A percentile compares a stretch with the other conserved stretches of the same genome.
Conservation (phyloP, 495 filamentous ascomycete genomes). For the Pyrenopolyporus hunteri region DNA sequence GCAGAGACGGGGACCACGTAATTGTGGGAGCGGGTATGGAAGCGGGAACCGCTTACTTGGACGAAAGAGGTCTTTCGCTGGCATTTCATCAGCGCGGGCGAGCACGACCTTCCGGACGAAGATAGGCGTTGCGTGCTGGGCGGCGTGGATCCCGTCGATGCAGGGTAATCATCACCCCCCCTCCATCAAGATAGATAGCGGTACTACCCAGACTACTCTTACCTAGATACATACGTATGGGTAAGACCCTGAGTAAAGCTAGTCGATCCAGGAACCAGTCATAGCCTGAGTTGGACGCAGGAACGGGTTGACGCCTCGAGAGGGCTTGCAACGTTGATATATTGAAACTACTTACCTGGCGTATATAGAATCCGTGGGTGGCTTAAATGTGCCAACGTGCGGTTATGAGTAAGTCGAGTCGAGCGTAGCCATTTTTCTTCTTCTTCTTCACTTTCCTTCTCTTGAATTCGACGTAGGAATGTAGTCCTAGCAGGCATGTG, state of each 20-base stretch:
- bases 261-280: too few relatives aligned
- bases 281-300: too few relatives aligned
- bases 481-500: background rate
- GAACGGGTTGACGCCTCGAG: too few relatives aligned
- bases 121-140: background rate
- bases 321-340: too few relatives aligned
- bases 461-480: background rate
- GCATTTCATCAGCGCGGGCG: constrained; percentile 12
- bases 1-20: constrained; percentile 16
- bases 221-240: background rate
- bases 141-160: constrained; percentile 7
- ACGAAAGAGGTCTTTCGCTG: constrained; percentile 17
- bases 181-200: too few relatives aligned
- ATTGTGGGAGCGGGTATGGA: constrained; percentile 16
- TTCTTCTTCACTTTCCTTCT: too few relatives aligned
- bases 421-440: too few relatives aligned
- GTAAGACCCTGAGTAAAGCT: background rate
- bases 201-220: too few relatives aligned
- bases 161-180: constrained; percentile 19
- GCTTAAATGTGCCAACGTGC: too few relatives aligned
- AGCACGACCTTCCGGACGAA: constrained; percentile 29
- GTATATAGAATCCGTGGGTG: too few relatives aligned
- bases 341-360: too few relatives aligned
- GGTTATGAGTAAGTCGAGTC: too few relatives aligned
- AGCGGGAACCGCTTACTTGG: constrained; percentile 31